These are phyloP conservation scores for Lagerstroemia speciosa DNA, from an alignment of 345 rosid genomes.

Conservation along the genomic window DNA sequence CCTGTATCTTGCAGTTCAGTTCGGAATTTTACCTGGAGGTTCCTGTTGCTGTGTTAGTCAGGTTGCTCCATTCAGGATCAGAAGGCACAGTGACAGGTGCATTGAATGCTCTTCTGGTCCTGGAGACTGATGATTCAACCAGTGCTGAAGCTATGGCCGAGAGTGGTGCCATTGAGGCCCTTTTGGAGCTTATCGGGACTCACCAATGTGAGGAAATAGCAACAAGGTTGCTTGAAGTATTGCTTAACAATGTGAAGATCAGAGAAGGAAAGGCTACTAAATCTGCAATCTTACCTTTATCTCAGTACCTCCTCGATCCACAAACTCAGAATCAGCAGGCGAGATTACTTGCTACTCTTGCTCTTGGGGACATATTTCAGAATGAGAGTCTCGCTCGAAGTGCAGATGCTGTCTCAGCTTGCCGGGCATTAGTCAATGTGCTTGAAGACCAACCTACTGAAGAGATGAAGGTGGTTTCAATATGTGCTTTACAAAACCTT, in stretches of 20 bases:
- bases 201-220: slow-evolving; percentile 98
- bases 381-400: slow-evolving; percentile 91
- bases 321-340: slow-evolving; percentile 98
- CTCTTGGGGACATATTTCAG: slow-evolving; percentile 97
- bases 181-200: slow-evolving; percentile 84
- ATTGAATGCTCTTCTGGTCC: slow-evolving; percentile 84
- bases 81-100: slow-evolving; percentile 86
- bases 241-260: slow-evolving; percentile 93
- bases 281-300: slow-evolving; percentile 77
- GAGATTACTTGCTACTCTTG: slow-evolving; percentile 81
- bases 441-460: slow-evolving; percentile 99
- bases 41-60: slow-evolving; percentile 89
- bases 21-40: slow-evolving; percentile 95
- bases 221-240: slow-evolving; percentile 85
- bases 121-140: slow-evolving; percentile 94
- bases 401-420: slow-evolving; percentile 90
- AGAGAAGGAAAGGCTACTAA: slow-evolving; percentile 91
- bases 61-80: slow-evolving; percentile 76
- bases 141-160: slow-evolving; percentile 99
- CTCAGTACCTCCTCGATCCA: slow-evolving; percentile 96
- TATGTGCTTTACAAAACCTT: slow-evolving; percentile 96
- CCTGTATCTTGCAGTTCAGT: slow-evolving; percentile 87
- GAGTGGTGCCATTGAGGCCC: slow-evolving; percentile 97
- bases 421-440: slow-evolving; percentile 94
- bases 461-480: slow-evolving; percentile 99